Evolutionary conservation across 768 basidiomycete genomes (phyloP).

Genomic region (Psilocybe cyanescens): DNA sequence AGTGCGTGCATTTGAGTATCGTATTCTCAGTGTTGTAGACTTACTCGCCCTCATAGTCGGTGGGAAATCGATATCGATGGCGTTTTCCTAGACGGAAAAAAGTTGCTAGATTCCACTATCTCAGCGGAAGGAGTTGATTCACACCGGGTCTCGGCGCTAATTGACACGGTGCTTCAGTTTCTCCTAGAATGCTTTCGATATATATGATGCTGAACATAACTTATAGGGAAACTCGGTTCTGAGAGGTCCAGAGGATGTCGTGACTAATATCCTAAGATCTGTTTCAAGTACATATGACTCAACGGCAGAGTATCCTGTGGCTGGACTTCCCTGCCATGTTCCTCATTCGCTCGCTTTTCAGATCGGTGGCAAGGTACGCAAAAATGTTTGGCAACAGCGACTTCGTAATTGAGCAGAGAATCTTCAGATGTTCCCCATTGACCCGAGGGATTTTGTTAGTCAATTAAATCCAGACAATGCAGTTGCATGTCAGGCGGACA

Average conservation of each 20-base stretch:
- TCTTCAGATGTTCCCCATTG: constrained; percentile 60
- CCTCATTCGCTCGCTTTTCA: constrained; percentile 63
- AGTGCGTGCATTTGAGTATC: constrained; percentile 25
- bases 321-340: constrained; percentile 50
- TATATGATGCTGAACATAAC: neutral
- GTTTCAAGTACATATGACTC: constrained; percentile 41
- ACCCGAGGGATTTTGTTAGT: constrained; percentile 70
- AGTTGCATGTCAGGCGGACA: constrained; percentile 53
- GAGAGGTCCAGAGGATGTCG: constrained; percentile 71
- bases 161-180: constrained; percentile 57
- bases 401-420: neutral
- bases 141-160: constrained; percentile 53
- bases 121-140: constrained; percentile 38
- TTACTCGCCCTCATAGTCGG: constrained; percentile 27
- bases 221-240: constrained; percentile 71
- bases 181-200: neutral
- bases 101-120: constrained; percentile 55
- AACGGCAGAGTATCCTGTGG: constrained; percentile 21
- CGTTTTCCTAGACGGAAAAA: constrained; percentile 64
- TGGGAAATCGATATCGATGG: constrained; percentile 75
- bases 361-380: constrained; percentile 58
- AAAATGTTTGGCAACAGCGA: neutral
- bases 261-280: constrained; percentile 46
- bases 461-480: constrained; percentile 38
- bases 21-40: too few species aligned